phyloP scores from a whole-genome alignment of 2,329 filamentous ascomycete genomes.

The Aspergillus carbonarius region DNA sequence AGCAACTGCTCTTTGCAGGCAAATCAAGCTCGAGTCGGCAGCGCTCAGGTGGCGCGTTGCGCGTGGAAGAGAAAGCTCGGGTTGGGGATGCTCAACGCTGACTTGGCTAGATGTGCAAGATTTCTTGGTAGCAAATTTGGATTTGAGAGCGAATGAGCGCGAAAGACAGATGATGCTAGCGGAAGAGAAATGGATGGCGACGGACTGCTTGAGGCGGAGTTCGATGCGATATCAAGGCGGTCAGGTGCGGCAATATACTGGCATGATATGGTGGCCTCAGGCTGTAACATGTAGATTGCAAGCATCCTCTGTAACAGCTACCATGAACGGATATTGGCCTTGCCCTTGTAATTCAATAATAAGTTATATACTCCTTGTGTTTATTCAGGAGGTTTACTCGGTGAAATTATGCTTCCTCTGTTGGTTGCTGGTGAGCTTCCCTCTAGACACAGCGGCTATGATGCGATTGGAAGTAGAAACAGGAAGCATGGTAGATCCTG shows the following conservation, averaged over 20 bases:
- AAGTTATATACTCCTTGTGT: too few species aligned
- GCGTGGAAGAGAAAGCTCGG: slow-evolving; percentile 15
- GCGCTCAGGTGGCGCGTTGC: slow-evolving; percentile 20
- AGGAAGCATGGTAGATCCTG: too few species aligned
- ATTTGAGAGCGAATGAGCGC: neutral
- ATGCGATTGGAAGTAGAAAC: too few species aligned
- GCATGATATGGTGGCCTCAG: neutral
- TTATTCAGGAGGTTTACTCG: too few species aligned
- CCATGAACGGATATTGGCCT: neutral
- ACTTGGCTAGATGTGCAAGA: neutral
- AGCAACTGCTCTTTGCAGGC: slow-evolving; percentile 10
- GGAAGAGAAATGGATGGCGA: neutral
- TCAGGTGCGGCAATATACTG: neutral
- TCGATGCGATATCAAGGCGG: slow-evolving; percentile 10
- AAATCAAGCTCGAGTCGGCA: slow-evolving; percentile 10
- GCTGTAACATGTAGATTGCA: neutral
- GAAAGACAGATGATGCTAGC: neutral
- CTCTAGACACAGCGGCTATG: too few species aligned
- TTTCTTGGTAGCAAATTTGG: neutral
- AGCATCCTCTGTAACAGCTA: neutral
- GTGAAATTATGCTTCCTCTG: too few species aligned
- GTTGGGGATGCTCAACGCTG: neutral
- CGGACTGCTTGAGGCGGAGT: slow-evolving; percentile 2
- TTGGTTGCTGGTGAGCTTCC: too few species aligned
- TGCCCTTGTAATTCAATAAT: neutral